Base-by-base conservation (phyloP, 805 yeast genomes). In the Kazachstania taianensis region DNA sequence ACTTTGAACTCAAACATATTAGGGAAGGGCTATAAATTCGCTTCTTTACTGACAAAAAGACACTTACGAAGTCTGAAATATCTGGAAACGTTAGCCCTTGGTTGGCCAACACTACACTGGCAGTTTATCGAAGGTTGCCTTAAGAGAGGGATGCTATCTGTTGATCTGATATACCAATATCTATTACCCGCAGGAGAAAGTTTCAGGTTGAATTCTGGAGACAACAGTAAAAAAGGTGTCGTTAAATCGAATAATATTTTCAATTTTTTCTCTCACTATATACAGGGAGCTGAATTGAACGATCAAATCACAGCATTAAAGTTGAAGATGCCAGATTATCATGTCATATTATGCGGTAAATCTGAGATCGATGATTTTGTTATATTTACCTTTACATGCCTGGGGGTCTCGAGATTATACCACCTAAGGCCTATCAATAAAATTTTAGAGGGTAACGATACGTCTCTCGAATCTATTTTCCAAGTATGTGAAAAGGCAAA, bases 31-130 rank as follows among this genome's bases (percentile, higher is more conserved):
- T 65, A 54, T 41, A 62, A 48, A 22, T 82, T 85, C 58, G 84
- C 70, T 1, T 87, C 87, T 2, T 62, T 82, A 23, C 57, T 86
- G 1, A 68, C 89, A 0, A 68, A 67, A 26, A 66, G 65, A 20
- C 68, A 70, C 38, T 65, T 72, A 14, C 62, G 95, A 25, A 82
- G 86, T 32, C 67, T 77, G 7, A 86, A 85, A 49, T 86, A 80
- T 52, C 53, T 86, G 7, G 92, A 83, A 49, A 75, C 80, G 2
- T 54, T 85, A 13, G 82, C 89, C 0, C 51, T 85, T 30, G 87
- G 89, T 2, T 85, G 94, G 94, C 96, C 96, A 2, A 69, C 81
- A 14, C 49, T 86, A 20, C 75, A 83, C 3, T 69, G 70, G 38
- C 50, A 57, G 7, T 85, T 70, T 44, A 61, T 84, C 3, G 51